Base-by-base conservation (phyloP, 2,329 filamentous ascomycete genomes). In the Diaporthe vexans region DNA sequence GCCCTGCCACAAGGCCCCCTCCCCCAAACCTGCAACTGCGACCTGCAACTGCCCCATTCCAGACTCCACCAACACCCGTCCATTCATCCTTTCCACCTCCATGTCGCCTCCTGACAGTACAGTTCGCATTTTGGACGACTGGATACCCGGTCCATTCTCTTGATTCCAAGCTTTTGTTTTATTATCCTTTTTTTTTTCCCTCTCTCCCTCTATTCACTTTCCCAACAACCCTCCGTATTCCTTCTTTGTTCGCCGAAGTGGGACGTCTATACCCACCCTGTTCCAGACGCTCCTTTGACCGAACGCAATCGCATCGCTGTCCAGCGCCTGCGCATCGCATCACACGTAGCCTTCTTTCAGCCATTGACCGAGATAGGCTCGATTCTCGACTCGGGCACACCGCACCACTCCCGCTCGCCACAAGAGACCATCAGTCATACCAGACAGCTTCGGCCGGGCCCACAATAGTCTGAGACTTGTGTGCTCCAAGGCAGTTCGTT, bases 281-380 rank as follows among this genome's bases (percentile, higher is more conserved):
- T 46, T 59, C 70, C 70, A 72, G 43, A 33, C 70, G 61, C 70
- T 72, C 70, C 70, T 72, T 72, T 72, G 70, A 72, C 59, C 48
- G 57, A 13, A 35, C 57, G 57, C 48, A 72, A 72, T 72, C 46
- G 33, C 46, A 54, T 24, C 46, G 58, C 58, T 43, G 58, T 21
- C 43, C 58, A 46, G 35, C 37, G 8, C 37, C 58, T 46, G 37
- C 37, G 46, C 63, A 54, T 68, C 63, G 63, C 63, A 68, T 68
- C 63, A n/a, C 48, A 37, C 29, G 17, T 35, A 29, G 57, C 59
- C 11, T 21, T 51, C 33, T 40, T 58, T 33, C 37, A 70, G 37
- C 58, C 67, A 11, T 70, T 58, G 56, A 43, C 24, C 43, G 56
- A 72, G 54, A 48, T 7, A 51, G 26, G 33, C 29, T 54, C 35